These are phyloP conservation scores for Trametes cinnabarina DNA, from an alignment of 768 basidiomycete genomes.

Conservation along the genomic window DNA sequence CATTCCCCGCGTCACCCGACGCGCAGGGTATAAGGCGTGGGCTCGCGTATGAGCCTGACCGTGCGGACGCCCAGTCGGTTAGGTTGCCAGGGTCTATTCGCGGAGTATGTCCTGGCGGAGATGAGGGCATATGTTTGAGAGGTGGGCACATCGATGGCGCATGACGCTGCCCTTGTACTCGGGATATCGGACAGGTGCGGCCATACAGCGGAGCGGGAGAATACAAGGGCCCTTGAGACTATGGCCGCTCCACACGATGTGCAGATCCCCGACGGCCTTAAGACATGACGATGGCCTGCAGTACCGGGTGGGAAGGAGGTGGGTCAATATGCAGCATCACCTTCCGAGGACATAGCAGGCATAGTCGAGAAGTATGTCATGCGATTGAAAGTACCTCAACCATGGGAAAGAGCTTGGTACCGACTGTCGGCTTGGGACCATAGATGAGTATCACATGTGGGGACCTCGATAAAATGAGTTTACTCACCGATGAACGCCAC, in stretches of 20 bases:
- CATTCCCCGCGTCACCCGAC: slow-evolving; percentile 12
- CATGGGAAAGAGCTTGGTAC: not conserved
- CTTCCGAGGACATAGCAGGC: not conserved
- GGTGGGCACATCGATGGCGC: slow-evolving; percentile 3
- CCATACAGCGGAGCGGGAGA: not conserved
- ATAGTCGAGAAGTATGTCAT: not conserved
- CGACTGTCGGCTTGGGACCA: not conserved
- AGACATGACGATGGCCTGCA: not conserved
- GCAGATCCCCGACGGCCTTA: not conserved
- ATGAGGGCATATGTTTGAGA: slow-evolving; percentile 4
- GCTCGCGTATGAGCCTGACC: slow-evolving; percentile 1
- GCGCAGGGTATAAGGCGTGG: slow-evolving; percentile 14
- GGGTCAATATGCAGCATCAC: not conserved
- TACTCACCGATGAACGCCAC: too few species aligned
- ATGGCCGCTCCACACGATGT: not conserved
- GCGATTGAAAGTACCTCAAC: not conserved
- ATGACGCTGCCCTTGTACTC: slow-evolving; percentile 14
- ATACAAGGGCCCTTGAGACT: not conserved
- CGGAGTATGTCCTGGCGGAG: slow-evolving; percentile 10
- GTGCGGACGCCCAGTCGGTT: not conserved
- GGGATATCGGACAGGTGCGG: slow-evolving; percentile 3
- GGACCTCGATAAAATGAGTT: not conserved
- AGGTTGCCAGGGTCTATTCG: slow-evolving; percentile 5
- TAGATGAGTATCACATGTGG: not conserved
- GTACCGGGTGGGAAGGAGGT: not conserved